Evolutionary conservation across 306 rosid genomes (phyloP), one percentile per base, ranked within the genome.

Genomic region (Pyrus bretschneideri): DNA sequence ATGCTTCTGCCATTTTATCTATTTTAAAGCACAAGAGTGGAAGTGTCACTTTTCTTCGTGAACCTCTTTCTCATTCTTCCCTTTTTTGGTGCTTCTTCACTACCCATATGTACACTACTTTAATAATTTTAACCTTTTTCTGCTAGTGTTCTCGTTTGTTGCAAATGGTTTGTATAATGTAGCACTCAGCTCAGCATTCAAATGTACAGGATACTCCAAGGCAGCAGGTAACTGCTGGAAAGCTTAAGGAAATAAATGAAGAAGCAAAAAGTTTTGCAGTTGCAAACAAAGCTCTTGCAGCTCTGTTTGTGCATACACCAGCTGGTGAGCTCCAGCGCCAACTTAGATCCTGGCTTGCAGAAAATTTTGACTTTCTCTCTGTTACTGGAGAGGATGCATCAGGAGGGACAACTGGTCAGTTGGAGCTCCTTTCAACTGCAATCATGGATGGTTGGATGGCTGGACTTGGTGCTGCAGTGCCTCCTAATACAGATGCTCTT

Each of bases 381-480:
- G 82, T 90, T 80, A 79, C 89, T 8, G 93, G 89, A 84, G 91
- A 90, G 55, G 97, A 90, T 84, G 83, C 89, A 57, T 82, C 85
- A 6, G 95, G 91, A 59, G 98, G 93, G 13, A 79, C 97, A 76
- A 90, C 97, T 76, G 96, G 98, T 88, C 97, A 92, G 85, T 83
- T 95, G 87, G 98, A 95, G 86, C 98, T 95, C 82, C 97, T 95
- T 85, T 95, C 98, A 81, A 95, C 98, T 79, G 97, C 98, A 75
- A 90, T 92, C 79, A 95, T 95, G 98, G 98, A 95, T 85, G 97
- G 98, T 79, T 95, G 98, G 97, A 95, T 92, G 93, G 98, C 97
- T 70, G 98, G 97, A 79, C 97, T 95, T 76, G 97, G 98, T 83
- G 98, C 97, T 78, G 98, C 98, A 25, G 65, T 89, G 75, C 97